These are phyloP conservation scores for Lipomyces orientalis DNA, from an alignment of 805 yeast species.

Conservation along the genomic window DNA sequence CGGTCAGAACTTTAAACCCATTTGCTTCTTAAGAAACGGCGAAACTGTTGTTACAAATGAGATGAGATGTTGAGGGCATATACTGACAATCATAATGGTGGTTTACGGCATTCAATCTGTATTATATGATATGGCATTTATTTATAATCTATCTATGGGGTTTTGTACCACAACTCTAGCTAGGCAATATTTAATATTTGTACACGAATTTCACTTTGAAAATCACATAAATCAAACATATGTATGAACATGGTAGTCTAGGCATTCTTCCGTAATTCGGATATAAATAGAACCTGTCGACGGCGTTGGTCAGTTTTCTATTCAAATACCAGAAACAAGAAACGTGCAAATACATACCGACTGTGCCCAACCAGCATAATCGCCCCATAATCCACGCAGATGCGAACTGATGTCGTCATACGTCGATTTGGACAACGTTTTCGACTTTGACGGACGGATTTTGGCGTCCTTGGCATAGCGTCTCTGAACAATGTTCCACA, in stretches of 20 bases:
- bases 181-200: background rate
- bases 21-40: constrained; percentile 49
- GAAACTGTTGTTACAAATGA: background rate
- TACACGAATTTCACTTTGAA: background rate
- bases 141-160: background rate
- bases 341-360: constrained; percentile 54
- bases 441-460: constrained; percentile 45
- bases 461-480: constrained; percentile 37
- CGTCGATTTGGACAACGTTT: constrained; percentile 56
- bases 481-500: constrained; percentile 71
- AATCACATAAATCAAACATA: constrained; percentile 2
- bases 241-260: background rate
- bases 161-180: background rate
- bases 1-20: constrained; percentile 90
- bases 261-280: constrained; percentile 16
- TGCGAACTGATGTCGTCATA: constrained; percentile 63
- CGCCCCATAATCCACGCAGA: constrained; percentile 79
- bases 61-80: background rate
- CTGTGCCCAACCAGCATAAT: constrained; percentile 98
- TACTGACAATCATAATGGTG: background rate
- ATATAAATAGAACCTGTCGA: constrained; percentile 24
- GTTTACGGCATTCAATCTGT: background rate
- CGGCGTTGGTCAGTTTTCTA: background rate
- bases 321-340: background rate
- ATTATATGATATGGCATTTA: constrained; percentile 1